These are phyloP conservation scores for Nakazawaea wickerhamii DNA, from an alignment of 805 yeast species.

Conservation along the genomic window DNA sequence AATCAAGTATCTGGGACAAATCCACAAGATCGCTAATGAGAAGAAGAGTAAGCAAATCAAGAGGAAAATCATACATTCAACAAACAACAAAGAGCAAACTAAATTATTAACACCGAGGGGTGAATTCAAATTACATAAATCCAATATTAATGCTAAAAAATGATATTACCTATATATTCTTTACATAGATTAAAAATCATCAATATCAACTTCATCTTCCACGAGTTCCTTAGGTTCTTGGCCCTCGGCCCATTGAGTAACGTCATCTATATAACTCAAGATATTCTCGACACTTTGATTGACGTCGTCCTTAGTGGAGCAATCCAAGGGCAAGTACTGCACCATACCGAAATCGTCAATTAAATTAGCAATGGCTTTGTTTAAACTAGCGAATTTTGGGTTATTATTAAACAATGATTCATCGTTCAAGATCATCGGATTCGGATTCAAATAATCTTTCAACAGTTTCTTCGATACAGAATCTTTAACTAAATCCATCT, in stretches of 20 bases:
- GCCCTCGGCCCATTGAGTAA: slow-evolving; percentile 94
- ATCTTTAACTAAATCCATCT: slow-evolving; percentile 79
- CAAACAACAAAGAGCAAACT: background rate
- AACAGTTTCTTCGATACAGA: slow-evolving; percentile 70
- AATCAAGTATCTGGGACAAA: slow-evolving; percentile 20
- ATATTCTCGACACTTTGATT: slow-evolving; percentile 77
- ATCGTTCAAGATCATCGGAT: slow-evolving; percentile 67
- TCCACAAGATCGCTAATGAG: slow-evolving; percentile 17
- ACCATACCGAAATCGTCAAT: slow-evolving; percentile 99
- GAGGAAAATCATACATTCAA: slow-evolving; percentile 14
- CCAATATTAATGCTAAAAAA: slow-evolving; percentile 7
- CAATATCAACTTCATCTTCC: slow-evolving; percentile 61
- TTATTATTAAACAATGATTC: slow-evolving; percentile 36
- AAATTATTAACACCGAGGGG: background rate
- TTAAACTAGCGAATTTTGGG: slow-evolving; percentile 63
- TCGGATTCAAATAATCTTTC: slow-evolving; percentile 86
- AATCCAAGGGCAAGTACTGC: slow-evolving; percentile 86
- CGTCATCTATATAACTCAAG: slow-evolving; percentile 88
- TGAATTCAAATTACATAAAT: background rate
- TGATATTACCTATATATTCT: slow-evolving; percentile 26
- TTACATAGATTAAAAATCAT: slow-evolving; percentile 28
- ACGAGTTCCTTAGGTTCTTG: slow-evolving; percentile 96
- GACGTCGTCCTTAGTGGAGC: slow-evolving; percentile 51
- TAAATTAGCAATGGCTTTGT: slow-evolving; percentile 77
- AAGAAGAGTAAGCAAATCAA: slow-evolving; percentile 14